A percentile compares a stretch with the other conserved stretches of the same genome.
Conservation (phyloP, 1,284 basidiomycete genomes). For the Mycena sp. region DNA sequence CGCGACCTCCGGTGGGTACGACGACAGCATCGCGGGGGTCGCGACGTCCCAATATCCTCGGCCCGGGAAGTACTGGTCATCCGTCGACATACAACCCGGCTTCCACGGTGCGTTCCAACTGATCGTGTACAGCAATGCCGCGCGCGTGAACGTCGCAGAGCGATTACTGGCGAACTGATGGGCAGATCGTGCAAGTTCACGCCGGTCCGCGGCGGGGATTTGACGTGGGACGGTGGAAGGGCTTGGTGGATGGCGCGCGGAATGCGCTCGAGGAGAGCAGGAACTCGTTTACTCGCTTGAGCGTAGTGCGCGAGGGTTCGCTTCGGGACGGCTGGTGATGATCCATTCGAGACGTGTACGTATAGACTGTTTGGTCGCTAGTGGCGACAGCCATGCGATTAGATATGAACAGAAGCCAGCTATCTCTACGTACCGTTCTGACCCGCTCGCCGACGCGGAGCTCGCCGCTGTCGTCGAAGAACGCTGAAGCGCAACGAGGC, state of each 20-base stretch:
- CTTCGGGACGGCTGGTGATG: slow-evolving; percentile 71
- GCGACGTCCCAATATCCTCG: slow-evolving; percentile 65
- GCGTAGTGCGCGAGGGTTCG: slow-evolving; percentile 78
- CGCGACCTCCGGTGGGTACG: slow-evolving; percentile 81
- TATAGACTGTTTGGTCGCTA: slow-evolving; percentile 65
- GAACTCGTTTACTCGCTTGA: slow-evolving; percentile 84
- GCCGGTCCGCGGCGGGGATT: background rate
- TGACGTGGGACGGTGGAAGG: background rate
- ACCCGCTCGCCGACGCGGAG: slow-evolving; percentile 25
- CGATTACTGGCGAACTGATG: background rate
- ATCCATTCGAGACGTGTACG: slow-evolving; percentile 84
- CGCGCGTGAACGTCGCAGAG: slow-evolving; percentile 29
- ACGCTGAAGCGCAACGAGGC: slow-evolving; percentile 66
- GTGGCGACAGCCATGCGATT: slow-evolving; percentile 1
- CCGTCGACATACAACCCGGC: slow-evolving; percentile 79
- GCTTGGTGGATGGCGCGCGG: slow-evolving; percentile 1
- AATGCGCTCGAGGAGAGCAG: slow-evolving; percentile 55
- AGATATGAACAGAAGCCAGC: background rate
- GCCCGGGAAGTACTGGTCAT: slow-evolving; percentile 73
- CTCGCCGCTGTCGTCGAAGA: slow-evolving; percentile 65
- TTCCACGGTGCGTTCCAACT: slow-evolving; percentile 68
- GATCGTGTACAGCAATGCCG: slow-evolving; percentile 63
- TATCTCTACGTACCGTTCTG: background rate
- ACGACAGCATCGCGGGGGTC: slow-evolving; percentile 76
- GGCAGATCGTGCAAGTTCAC: background rate